Conservation (phyloP, 2,329 filamentous ascomycete species). For the Trichoderma sp. region DNA sequence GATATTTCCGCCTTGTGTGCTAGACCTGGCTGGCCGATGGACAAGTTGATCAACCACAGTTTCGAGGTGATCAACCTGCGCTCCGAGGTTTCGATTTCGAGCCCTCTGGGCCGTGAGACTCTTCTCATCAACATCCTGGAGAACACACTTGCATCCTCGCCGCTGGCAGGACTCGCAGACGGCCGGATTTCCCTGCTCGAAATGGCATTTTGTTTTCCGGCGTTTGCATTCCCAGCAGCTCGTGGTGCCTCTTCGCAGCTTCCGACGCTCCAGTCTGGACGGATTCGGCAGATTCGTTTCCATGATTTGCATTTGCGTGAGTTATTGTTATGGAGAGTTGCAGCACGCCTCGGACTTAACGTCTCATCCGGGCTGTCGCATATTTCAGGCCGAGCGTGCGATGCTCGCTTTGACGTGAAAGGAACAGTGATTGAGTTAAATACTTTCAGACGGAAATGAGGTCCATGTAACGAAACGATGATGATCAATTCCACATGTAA, state of each 20-base stretch:
- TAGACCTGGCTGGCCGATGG: not conserved
- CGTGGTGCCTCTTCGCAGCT: constrained; percentile 11
- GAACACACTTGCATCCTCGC: constrained; percentile 3
- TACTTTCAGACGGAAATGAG: too few species aligned
- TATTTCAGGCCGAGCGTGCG: not conserved
- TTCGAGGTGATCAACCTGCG: not conserved
- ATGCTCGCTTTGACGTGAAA: not conserved
- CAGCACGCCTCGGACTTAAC: not conserved
- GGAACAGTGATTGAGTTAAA: not conserved
- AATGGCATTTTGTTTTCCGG: constrained; percentile 5
- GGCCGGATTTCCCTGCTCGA: not conserved
- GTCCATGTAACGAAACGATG: not conserved
- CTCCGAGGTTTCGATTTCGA: not conserved
- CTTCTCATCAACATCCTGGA: not conserved
- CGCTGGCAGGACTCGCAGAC: constrained; percentile 11
- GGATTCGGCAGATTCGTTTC: not conserved
- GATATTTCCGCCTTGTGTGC: not conserved
- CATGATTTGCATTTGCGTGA: not conserved
- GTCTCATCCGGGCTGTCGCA: not conserved
- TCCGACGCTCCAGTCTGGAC: not conserved
- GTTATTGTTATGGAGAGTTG: too few species aligned
- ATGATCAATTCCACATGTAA: not conserved
- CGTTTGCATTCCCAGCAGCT: constrained; percentile 20
- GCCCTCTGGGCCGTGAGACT: not conserved
- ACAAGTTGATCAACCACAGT: not conserved